Base-by-base conservation (phyloP, 78 protist genomes). In the Salpingoeca rosetta region DNA sequence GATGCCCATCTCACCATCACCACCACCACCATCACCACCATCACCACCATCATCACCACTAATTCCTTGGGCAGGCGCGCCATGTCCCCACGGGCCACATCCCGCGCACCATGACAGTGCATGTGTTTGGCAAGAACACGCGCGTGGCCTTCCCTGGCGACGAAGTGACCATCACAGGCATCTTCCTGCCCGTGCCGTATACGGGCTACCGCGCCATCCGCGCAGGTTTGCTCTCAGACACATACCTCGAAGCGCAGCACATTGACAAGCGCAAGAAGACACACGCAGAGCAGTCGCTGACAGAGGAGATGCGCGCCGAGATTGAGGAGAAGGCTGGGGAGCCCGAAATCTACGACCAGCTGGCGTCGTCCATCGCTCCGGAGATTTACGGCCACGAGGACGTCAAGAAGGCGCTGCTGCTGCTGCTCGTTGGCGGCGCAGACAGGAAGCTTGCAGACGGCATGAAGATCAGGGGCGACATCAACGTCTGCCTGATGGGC, bases 21-120 rank as follows among this genome's bases (percentile, higher is more conserved):
- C n/a, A n/a, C n/a, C n/a, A n/a, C n/a, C n/a, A n/a, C n/a, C n/a
- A n/a, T n/a, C n/a, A n/a, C n/a, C n/a, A n/a, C n/a, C n/a, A n/a
- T n/a, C n/a, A 37, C 72, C 56, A 0, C 22, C 77, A 2, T 27
- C 80, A 73, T 10, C 77, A 40, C 80, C 44, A 38, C 2, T 1
- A 0, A 0, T 11, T 28, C 78, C 42, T 57, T 1, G 27, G 31
- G 1, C 77, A 42, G 84, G 82, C 94, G 17, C 86, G 90, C 39
- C 93, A 97, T 39, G 99, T 97, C 10, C 99, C 99, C 0, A 87
- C 85, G n/a, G 99, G 99, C 10, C 95, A 95, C 86, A 94, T 97
- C 36, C 99, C 99, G 27, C 95, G 99, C n/a, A 51, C 94, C 39
- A 89, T 97, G 84, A 92, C 94, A 31, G 92, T 96, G n/a, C 87